These are phyloP conservation scores for Penicillium capsulatum DNA, from an alignment of 2,329 filamentous ascomycete species.

Conservation along the genomic window DNA sequence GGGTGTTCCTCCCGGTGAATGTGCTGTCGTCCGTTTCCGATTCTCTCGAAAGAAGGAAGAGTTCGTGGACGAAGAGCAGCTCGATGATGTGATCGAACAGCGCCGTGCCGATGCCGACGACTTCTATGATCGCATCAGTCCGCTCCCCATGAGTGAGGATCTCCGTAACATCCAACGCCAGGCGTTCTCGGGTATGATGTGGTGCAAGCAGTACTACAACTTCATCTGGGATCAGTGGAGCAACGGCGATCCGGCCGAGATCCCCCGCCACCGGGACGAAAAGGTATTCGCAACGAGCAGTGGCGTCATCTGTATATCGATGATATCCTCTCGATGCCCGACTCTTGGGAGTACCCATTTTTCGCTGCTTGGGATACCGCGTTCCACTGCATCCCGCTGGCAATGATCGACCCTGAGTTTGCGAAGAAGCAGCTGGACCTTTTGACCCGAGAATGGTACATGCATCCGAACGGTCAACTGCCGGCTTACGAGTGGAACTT, in stretches of 20 bases:
- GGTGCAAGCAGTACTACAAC: conserved; percentile 95
- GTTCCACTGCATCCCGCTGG: conserved; percentile 91
- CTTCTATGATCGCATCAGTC: conserved; percentile 90
- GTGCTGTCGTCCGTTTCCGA: conserved; percentile 89
- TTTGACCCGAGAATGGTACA: conserved; percentile 97
- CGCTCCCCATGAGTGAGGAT: conserved; percentile 88
- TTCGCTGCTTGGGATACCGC: conserved; percentile 97
- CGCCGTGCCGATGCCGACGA: conserved; percentile 88
- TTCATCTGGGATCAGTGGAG: conserved; percentile 99
- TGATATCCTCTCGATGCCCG: conserved; percentile 94
- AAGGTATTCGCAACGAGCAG: conserved; percentile 75
- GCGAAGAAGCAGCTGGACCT: conserved; percentile 97
- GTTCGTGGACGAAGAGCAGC: conserved; percentile 86
- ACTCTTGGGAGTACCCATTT: conserved; percentile 98
- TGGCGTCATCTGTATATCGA: conserved; percentile 97
- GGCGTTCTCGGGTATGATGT: conserved; percentile 94
- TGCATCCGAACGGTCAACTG: conserved; percentile 93
- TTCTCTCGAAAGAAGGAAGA: conserved; percentile 70
- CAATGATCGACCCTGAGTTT: conserved; percentile 97
- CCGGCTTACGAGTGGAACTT: conserved; percentile 98
- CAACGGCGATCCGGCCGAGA: conserved; percentile 83
- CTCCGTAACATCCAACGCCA: conserved; percentile 92
- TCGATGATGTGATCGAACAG: conserved; percentile 85
- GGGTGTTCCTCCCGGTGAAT: conserved; percentile 83
- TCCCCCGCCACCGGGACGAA: conserved; percentile 78